These are phyloP conservation scores for Pleurostoma richardsiae DNA, from an alignment of 2,329 filamentous ascomycete species.

Conservation along the genomic window DNA sequence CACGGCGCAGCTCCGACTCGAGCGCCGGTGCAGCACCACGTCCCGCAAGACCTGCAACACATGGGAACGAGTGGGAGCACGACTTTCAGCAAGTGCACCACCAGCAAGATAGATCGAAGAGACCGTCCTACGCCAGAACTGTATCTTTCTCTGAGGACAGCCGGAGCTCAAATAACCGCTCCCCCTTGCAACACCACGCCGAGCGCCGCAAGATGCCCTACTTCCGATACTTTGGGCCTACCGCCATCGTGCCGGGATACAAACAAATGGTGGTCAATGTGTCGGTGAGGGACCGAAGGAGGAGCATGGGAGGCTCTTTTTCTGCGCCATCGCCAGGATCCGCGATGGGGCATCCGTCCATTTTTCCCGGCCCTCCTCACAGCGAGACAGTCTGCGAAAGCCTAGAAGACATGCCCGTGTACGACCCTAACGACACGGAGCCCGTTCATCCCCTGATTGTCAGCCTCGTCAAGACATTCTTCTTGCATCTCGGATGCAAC, in stretches of 20 bases:
- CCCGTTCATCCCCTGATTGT: conserved; percentile 73
- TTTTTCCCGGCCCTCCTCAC: conserved; percentile 33
- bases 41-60: conserved; percentile 6
- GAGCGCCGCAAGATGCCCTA: conserved; percentile 71
- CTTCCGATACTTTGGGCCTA: conserved; percentile 86
- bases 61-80: conserved; percentile 18
- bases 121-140: conserved; percentile 18
- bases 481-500: conserved; percentile 75
- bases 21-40: conserved; percentile 8
- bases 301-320: conserved; percentile 52
- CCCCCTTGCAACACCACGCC: conserved; percentile 41
- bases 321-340: conserved; percentile 48
- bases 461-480: conserved; percentile 75
- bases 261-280: conserved; percentile 78
- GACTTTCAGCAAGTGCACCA: conserved; percentile 9
- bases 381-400: conserved; percentile 35
- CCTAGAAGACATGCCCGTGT: conserved; percentile 60
- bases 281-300: conserved; percentile 62
- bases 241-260: conserved; percentile 85
- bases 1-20: conserved; percentile 13
- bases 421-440: conserved; percentile 65
- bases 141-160: conserved; percentile 34
- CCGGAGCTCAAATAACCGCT: conserved; percentile 31
- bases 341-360: conserved; percentile 11
- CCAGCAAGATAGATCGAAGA: conserved; percentile 6